Evolutionary conservation across 495 filamentous ascomycete genomes (phyloP), one percentile per base, ranked within the genome.

Genomic region (Penicillium cinerascens): DNA sequence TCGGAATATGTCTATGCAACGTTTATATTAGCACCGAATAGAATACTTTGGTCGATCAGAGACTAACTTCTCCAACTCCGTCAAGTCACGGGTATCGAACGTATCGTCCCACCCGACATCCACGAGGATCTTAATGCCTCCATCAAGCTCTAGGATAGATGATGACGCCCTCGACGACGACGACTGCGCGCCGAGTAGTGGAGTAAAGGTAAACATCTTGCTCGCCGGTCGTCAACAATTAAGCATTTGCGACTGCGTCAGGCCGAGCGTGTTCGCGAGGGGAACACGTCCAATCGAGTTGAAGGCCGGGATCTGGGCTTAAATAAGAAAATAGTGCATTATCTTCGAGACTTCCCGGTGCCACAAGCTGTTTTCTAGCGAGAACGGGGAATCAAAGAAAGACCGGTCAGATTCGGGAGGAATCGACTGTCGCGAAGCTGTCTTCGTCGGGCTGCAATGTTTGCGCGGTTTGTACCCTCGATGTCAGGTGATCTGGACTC

Each of bases 81-180:
- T 83, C 27, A 98, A 78, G 74, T 90, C 86, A 49, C 78, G 78
- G 16, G 82, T 79, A 63, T 95, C 87, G 63, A 99, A 97, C 16
- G 79, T 76, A 65, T 92, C 88, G 64, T 97, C 91, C 93, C 93
- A 99, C 50, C 93, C 93, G 29, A 96, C 89, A 65, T 96, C 92
- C 13, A 97, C 81, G 15, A 97, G 78, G 22, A 97, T 85, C 68
- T 97, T 97, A 68, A 97, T 86, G 29, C 92, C 93, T 40, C 92
- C 92, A 76, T 97, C 93, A 42, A 99, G 84, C 75, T 97, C 95
- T 40, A 99, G 75, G 8, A 99, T 81, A 11, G 95, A 97, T 67
- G 97, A 92, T 51, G 89, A 93, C 33, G 95, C 93, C 37, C 82
- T 77, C 7, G 89, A 95, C 41, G 84, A 80, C 11, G 70, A 68